Conservation (phyloP, 768 basidiomycete genomes). For the Cyclocybe aegerita region DNA sequence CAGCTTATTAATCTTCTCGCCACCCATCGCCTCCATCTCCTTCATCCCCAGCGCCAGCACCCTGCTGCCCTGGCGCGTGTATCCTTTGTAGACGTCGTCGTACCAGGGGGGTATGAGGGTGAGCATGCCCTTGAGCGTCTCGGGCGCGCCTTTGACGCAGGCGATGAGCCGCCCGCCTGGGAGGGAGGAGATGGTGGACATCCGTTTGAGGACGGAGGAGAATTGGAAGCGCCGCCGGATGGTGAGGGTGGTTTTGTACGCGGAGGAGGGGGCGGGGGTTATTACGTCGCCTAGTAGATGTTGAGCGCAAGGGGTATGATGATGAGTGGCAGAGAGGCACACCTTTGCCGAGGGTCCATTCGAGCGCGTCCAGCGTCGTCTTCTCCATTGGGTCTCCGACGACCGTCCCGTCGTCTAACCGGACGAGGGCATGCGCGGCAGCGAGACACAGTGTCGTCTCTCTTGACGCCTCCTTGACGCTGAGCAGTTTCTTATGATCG, state of each 20-base stretch:
- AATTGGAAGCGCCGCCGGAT: conserved; percentile 97
- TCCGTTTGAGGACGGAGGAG: conserved; percentile 94
- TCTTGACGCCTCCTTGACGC: conserved; percentile 72
- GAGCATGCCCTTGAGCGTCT: conserved; percentile 93
- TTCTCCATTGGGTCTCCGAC: conserved; percentile 99
- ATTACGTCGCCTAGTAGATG: conserved; percentile 60
- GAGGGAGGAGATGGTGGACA: conserved; percentile 84
- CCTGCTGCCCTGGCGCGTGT: conserved; percentile 88
- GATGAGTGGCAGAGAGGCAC: conserved; percentile 8
- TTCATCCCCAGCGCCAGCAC: conserved; percentile 91
- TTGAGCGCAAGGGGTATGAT: conserved; percentile 19
- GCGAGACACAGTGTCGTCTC: conserved; percentile 89
- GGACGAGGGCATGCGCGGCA: conserved; percentile 91
- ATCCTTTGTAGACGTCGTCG: conserved; percentile 95
- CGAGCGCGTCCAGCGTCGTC: conserved; percentile 87
- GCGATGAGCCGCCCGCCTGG: conserved; percentile 59
- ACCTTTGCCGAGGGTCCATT: conserved; percentile 83
- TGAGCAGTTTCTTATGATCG: conserved; percentile 66
- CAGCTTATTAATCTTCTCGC: conserved; percentile 90
- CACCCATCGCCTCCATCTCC: conserved; percentile 68
- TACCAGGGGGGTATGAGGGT: conserved; percentile 70
- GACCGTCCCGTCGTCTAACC: conserved; percentile 89
- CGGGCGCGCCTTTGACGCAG: conserved; percentile 95
- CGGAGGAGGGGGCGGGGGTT: conserved; percentile 53
- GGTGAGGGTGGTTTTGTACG: conserved; percentile 58